These are phyloP conservation scores for Monosporascus sp. DNA, from an alignment of 2,329 filamentous ascomycete species.

Conservation along the genomic window DNA sequence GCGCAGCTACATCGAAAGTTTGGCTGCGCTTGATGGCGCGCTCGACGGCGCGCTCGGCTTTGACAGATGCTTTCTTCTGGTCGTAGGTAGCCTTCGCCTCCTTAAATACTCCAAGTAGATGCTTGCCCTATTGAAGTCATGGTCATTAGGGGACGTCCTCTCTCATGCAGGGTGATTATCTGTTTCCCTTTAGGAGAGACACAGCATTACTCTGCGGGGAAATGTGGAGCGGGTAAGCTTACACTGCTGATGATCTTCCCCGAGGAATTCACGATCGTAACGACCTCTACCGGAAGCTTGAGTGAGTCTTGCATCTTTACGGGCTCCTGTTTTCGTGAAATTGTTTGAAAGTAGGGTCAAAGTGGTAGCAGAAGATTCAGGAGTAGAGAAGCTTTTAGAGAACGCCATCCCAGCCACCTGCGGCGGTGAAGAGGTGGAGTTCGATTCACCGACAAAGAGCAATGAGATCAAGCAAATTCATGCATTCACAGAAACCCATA, in stretches of 20 bases:
- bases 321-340: not conserved
- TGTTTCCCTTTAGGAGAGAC: not conserved
- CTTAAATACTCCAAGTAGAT: slow-evolving; percentile 84
- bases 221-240: slow-evolving; percentile 11
- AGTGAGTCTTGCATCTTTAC: slow-evolving; percentile 5
- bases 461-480: too few relatives aligned
- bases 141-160: slow-evolving; percentile 5
- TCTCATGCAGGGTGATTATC: not conserved
- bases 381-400: not conserved
- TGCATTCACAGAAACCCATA: too few relatives aligned
- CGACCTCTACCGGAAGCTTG: slow-evolving; percentile 25
- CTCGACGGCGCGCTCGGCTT: slow-evolving; percentile 54
- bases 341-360: not conserved
- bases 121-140: slow-evolving; percentile 63
- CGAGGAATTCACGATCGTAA: slow-evolving; percentile 27
- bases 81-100: slow-evolving; percentile 85
- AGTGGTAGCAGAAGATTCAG: not conserved
- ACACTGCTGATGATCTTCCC: slow-evolving; percentile 30
- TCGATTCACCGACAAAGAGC: not conserved
- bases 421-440: not conserved
- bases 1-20: slow-evolving; percentile 40
- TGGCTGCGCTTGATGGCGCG: slow-evolving; percentile 61
- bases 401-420: not conserved
- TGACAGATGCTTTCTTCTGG: slow-evolving; percentile 79
- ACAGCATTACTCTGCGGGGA: not conserved